These are phyloP conservation scores for Lactifluus echinatus DNA, from an alignment of 768 basidiomycete species.

Conservation along the genomic window DNA sequence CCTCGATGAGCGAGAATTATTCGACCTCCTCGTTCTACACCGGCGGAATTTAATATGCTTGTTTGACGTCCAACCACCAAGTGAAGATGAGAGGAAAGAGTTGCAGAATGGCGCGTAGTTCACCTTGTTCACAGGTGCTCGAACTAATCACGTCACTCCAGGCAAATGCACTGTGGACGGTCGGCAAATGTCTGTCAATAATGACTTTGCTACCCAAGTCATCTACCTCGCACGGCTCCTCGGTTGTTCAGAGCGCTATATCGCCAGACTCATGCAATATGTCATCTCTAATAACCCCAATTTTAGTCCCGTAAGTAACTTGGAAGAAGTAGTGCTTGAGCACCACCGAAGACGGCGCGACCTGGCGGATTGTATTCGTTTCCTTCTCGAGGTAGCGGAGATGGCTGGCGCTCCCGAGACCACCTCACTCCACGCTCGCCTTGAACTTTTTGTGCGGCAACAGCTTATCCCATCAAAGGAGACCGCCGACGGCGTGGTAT, in stretches of 20 bases:
- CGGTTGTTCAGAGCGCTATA: constrained; percentile 72
- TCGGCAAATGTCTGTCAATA: constrained; percentile 61
- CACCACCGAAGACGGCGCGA: constrained; percentile 64
- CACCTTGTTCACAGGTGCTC: neutral
- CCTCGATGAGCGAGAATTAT: constrained; percentile 62
- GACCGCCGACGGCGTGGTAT: constrained; percentile 20
- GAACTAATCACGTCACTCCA: constrained; percentile 25
- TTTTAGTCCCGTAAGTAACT: constrained; percentile 41
- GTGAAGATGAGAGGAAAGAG: constrained; percentile 57
- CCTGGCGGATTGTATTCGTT: constrained; percentile 61
- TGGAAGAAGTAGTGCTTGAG: constrained; percentile 59
- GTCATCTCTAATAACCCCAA: constrained; percentile 61
- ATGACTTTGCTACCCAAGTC: constrained; percentile 70
- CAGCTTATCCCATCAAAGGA: constrained; percentile 42
- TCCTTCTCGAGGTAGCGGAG: constrained; percentile 58
- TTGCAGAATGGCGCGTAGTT: constrained; percentile 50
- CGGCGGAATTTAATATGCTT: constrained; percentile 53
- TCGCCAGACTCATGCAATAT: constrained; percentile 58
- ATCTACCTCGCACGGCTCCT: constrained; percentile 77
- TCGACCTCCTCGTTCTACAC: constrained; percentile 63
- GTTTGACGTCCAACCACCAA: constrained; percentile 56
- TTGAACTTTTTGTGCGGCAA: constrained; percentile 45
- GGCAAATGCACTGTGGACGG: constrained; percentile 61
- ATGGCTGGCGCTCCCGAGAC: constrained; percentile 36
- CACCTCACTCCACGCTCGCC: constrained; percentile 40